Percentiles rank a stretch among this genome's conserved stretches.
These are phyloP conservation scores for Caloboletus firmus DNA, from an alignment of 1,284 basidiomycete species.

Conservation along the genomic window DNA sequence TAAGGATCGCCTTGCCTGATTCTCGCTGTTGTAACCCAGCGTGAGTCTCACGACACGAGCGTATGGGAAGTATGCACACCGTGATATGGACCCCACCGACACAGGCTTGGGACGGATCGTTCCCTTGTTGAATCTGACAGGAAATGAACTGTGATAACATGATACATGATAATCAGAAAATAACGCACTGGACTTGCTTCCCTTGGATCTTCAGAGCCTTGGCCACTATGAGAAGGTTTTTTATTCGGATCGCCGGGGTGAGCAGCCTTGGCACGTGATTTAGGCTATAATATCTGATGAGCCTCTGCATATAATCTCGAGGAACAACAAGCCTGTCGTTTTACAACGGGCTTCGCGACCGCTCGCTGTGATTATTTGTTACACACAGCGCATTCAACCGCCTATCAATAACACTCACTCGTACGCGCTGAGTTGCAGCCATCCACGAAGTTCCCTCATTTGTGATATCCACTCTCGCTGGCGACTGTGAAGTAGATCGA, in stretches of 20 bases:
- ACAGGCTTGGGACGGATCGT: neutral
- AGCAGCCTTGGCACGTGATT: too few relatives aligned
- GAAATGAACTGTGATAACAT: neutral
- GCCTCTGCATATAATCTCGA: too few relatives aligned
- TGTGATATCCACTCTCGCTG: neutral
- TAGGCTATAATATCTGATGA: too few relatives aligned
- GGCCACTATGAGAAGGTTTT: neutral
- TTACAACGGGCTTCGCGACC: neutral
- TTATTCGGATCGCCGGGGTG: neutral
- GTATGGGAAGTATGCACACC: neutral
- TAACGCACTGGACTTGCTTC: neutral
- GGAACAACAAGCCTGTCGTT: too few relatives aligned
- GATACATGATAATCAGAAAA: too few relatives aligned
- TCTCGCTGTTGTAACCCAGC: too few relatives aligned
- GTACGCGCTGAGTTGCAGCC: too few relatives aligned
- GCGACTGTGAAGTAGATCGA: neutral
- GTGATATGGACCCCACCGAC: neutral
- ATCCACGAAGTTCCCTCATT: too few relatives aligned
- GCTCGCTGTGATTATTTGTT: neutral
- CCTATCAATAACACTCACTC: too few relatives aligned
- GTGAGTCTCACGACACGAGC: neutral
- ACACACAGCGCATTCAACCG: too few relatives aligned
- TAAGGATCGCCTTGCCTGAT: too few relatives aligned
- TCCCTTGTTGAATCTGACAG: neutral
- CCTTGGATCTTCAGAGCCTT: neutral